These are phyloP conservation scores for Blakeslea trispora DNA, from an alignment of 371 early-diverging fungal genomes.

Conservation along the genomic window DNA sequence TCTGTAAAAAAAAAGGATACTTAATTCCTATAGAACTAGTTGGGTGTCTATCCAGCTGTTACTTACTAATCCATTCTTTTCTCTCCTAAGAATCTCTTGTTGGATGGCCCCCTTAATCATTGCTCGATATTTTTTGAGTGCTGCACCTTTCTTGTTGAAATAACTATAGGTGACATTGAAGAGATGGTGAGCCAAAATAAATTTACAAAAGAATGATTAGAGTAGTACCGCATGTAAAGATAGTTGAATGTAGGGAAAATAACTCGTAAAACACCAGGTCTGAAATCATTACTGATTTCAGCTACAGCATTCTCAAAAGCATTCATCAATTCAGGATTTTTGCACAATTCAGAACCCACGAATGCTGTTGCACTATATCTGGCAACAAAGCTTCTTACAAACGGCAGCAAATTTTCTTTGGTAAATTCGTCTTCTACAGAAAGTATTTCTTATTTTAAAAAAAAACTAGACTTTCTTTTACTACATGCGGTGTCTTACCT, in stretches of 20 bases:
- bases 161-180: no score
- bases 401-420: slow-evolving; percentile 6
- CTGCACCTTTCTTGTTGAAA: not conserved
- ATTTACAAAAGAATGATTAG: no score
- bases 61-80: no score
- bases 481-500: not conserved
- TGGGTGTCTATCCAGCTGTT: no score
- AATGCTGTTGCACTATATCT: slow-evolving; percentile 24
- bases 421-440: not conserved
- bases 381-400: slow-evolving; percentile 19
- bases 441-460: no score
- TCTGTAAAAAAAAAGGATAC: no score
- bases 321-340: slow-evolving; percentile 10
- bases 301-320: slow-evolving; percentile 16
- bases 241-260: slow-evolving; percentile 31
- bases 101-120: no score
- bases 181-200: no score
- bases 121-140: no score
- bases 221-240: slow-evolving; percentile 26
- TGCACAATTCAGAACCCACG: slow-evolving; percentile 18
- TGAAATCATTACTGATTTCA: slow-evolving; percentile 19
- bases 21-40: no score
- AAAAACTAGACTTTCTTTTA: no score
- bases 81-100: no score
- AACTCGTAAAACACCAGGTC: slow-evolving; percentile 13